phyloP scores from a whole-genome alignment of 345 rosid species.

The Laguncularia racemosa region DNA sequence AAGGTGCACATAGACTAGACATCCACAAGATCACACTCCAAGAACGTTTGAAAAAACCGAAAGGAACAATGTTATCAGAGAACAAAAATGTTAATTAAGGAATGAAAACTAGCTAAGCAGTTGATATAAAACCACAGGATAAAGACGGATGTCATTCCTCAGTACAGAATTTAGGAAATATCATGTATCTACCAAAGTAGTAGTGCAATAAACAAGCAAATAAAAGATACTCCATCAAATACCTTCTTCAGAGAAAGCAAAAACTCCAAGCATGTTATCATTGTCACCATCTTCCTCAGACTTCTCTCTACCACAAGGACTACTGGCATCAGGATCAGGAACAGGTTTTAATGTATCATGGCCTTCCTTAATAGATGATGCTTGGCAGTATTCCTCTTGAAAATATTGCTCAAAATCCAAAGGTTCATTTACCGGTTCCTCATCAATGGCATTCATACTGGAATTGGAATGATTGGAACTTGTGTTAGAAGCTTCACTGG shows the following conservation, averaged over 20 bases:
- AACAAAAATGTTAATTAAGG: too few relatives aligned
- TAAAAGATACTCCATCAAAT: conserved; percentile 5
- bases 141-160: too few relatives aligned
- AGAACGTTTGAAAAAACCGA: too few relatives aligned
- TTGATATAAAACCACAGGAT: too few relatives aligned
- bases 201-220: background rate
- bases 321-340: conserved; percentile 32
- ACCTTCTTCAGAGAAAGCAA: conserved; percentile 96
- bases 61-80: too few relatives aligned
- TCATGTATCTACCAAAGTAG: background rate
- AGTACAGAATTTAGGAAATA: too few relatives aligned
- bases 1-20: too few relatives aligned
- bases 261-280: conserved; percentile 86
- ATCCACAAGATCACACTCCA: too few relatives aligned
- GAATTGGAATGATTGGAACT: conserved; percentile 60
- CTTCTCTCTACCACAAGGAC: conserved; percentile 55
- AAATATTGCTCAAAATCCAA: conserved; percentile 65
- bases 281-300: conserved; percentile 65
- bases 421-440: conserved; percentile 37
- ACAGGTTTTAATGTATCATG: conserved; percentile 30
- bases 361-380: conserved; percentile 15
- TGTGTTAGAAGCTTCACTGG: conserved; percentile 49
- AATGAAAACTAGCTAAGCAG: too few relatives aligned
- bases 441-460: conserved; percentile 52
- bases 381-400: conserved; percentile 56